Conservation (phyloP, 1,284 basidiomycete genomes). For the Irpex sp. region DNA sequence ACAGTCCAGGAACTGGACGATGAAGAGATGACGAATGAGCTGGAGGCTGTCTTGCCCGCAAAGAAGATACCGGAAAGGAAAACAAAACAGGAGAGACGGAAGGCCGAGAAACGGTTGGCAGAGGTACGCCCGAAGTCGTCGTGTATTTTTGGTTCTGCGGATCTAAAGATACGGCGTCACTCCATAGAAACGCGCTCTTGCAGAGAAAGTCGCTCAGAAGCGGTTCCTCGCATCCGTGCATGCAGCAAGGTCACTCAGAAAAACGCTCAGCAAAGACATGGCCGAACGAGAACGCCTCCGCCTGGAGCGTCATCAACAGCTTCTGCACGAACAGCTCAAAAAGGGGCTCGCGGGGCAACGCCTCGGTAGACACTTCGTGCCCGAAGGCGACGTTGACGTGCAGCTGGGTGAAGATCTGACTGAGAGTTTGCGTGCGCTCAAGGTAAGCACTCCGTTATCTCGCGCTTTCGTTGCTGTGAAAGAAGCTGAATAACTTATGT, state of each 20-base stretch:
- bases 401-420: conserved; percentile 91
- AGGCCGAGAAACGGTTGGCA: conserved; percentile 52
- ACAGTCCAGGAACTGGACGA: conserved; percentile 42
- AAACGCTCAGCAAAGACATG: conserved; percentile 36
- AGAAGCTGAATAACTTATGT: conserved; percentile 1
- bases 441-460: conserved; percentile 45
- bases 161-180: background rate
- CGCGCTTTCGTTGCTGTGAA: background rate
- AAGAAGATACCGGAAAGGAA: conserved; percentile 60
- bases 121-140: conserved; percentile 44
- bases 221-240: conserved; percentile 55
- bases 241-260: conserved; percentile 49
- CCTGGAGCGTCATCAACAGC: conserved; percentile 34
- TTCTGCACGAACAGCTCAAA: conserved; percentile 41
- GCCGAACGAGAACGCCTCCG: conserved; percentile 42
- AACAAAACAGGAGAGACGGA: conserved; percentile 69
- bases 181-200: conserved; percentile 58
- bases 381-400: conserved; percentile 70
- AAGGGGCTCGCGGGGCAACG: conserved; percentile 63
- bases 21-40: conserved; percentile 28
- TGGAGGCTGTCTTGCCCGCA: conserved; percentile 27
- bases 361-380: conserved; percentile 77
- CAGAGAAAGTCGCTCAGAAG: conserved; percentile 54
- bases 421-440: conserved; percentile 82
- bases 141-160: background rate